Base-by-base conservation (phyloP, 805 yeast species). In the Soucietia sequanensis region DNA sequence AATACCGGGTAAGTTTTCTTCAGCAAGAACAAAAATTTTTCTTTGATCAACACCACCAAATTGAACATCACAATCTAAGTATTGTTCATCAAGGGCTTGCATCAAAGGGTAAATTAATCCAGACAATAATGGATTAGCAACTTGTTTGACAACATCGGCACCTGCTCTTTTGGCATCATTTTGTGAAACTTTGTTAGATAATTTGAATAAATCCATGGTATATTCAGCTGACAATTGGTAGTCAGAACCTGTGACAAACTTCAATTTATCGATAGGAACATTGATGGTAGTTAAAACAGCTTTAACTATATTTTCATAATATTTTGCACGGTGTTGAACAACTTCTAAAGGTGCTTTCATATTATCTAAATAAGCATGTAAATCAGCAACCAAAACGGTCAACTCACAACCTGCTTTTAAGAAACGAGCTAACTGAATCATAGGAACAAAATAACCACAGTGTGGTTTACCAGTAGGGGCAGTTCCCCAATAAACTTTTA, bases 1-100 rank as follows among this genome's bases (percentile, higher is more conserved):
- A 37, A 93, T 54, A 33, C 78, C 57, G 27, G 81, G 90, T 58
- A 93, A 77, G 65, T 85, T 83, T 68, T 93, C 99, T 64, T 93
- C 99, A 6, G 99, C 98, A 35, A 93, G 74, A 18, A 89, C 97
- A 50, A 93, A 93, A 55, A 93, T 93, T 70, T 93, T 93, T 68
- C 99, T 81, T 71, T 93, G 99, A 64, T 93, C 99, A 36, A 93
- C 95, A 62, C 99, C 99, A 48, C 99, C 99, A 54, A 93, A 93
- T 68, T 93, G 99, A 16, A 78, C 95, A 62, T 93, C 99, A 25
- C 78, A 88, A 20, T 72, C 84, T 54, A 93, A 76, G 61, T 82
- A 81, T 56, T 93, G 83, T 65, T 93, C 99, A 62, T 93, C 99
- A 40, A 93, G 74, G 5, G 97, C 97, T 70, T 93, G 99, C 99